Evolutionary conservation across 1,284 basidiomycete species (phyloP), one percentile per base, ranked within the genome.

Genomic region (Schizophyllum commune): DNA sequence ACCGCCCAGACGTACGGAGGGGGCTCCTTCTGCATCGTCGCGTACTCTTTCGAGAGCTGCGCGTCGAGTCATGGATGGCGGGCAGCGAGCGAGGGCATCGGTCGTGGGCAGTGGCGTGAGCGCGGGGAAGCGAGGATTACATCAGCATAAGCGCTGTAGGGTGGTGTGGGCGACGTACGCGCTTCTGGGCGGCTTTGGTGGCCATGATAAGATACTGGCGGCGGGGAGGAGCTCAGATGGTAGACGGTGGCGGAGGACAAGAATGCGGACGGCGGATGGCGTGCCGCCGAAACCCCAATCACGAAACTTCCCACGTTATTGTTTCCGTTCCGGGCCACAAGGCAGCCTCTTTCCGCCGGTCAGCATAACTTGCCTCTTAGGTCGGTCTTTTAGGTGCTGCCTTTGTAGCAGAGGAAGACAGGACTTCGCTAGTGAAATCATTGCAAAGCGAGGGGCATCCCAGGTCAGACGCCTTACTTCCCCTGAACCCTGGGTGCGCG

Each of bases 1-100:
- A 84, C 83, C 53, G 94, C 94, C 88, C 92, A 96, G 56, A 96
- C 89, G 74, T 94, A 96, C 62, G 94, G 94, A 2, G 95, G 95
- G 27, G 95, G 92, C 64, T 94, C 91, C 72, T 80, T 91, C 77
- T 96, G 94, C 94, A 98, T 97, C 58, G 84, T 78, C 70, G 93
- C 84, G 75, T 91, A 96, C 81, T 98, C 95, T 77, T 96, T 94
- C 55, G 81, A 79, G 66, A 94, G 85, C 91, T 94, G 66, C 60
- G 71, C 34, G 60, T 55, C 54, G 32, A 62, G 61, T 66, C 57
- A 58, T 21, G 33, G 34, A 39, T 32, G 57, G 32, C 39, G 39
- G 13, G 13, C 9, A 47, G 9, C 39, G 13, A 47, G 39, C 9
- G 13, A 47, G 39, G 39, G 9, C 39, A 47, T 47, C 17, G 27